Base-by-base conservation (phyloP, 176 grass and related monocot genomes). In the Leersia perrieri region DNA sequence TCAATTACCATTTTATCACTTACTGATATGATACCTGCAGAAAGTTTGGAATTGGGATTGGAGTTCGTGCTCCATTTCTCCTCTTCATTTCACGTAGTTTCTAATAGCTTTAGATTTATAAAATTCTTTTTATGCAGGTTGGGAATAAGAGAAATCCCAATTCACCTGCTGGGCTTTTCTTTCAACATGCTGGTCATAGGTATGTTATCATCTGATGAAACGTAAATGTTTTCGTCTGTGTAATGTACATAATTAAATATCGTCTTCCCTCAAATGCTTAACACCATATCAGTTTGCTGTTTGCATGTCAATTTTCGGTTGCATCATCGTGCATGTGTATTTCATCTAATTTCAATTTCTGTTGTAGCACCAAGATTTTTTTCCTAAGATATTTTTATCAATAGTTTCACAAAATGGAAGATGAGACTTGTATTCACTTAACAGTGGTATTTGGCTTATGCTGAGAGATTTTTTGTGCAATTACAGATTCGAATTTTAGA, bases 151-250 rank as follows among this genome's bases (percentile, higher is more conserved):
- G 79, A 86, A 87, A 84, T 76, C 25, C 89, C 6, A 99, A 93
- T 70, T 51, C 91, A 27, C 82, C 92, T 39, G 75, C 87, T 20
- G 92, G 92, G 66, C 89, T 99, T 86, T 95, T 99, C 87, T 99
- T 99, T 76, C 88, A 93, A 79, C 96, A 99, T 72, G 92, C 84
- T 76, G 96, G 96, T 65, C 96, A 99, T 68, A 95, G 96, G 96
- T 99, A 88, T 4, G 49, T 30, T 79, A 68, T 73, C 51, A n/a
- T 38, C 9, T 5, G 73, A 73, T 60, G 35, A 22, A 88, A 61
- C 28, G 20, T 58, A 62, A 55, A 3, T 5, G 4, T 38, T 76
- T 9, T 7, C 26, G 27, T 23, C 7, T 1, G 33, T 76, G 35
- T 57, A 18, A 53, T 45, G 41, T 31, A 26, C n/a, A 16, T 58